Evolutionary conservation across 192 early-diverging fungal genomes (phyloP), one percentile per base, ranked within the genome.

Genomic region (Entomortierella parvispora): DNA sequence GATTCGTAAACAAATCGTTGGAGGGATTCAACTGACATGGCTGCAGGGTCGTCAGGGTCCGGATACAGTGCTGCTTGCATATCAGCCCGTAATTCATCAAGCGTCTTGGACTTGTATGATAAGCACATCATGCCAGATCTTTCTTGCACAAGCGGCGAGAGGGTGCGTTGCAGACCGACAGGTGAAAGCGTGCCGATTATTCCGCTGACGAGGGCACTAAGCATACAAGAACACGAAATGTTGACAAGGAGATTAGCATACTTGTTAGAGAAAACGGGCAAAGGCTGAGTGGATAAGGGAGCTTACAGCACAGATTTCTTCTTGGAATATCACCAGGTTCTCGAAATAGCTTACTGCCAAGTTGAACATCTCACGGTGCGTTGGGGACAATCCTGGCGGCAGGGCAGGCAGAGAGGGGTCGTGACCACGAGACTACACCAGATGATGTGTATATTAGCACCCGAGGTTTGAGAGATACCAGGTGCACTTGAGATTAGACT

Each of bases 251-350:
- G n/a, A 33, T 61, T 50, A 20, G n/a, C n/a, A 61, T 31, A n/a
- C 26, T 49, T 31, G 31, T 46, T 50, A 45, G 32, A 58, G 28
- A 46, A 62, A 40, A 5, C 12, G 37, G 37, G 47, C 47, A 23
- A 0, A 53, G 23, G 49, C 23, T 37, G 46, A 34, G 59, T 37
- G 37, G 12, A 12, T 40, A 12, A 40, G 7, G 5, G 37, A 40
- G 43, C 49, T 63, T 63, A 63, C 62, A 52, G 43, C 1, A 44
- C 50, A 42, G 49, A 25, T 63, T 63, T 63, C 48, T 63, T 63
- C 42, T 25, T 53, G 62, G 34, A 43, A 63, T 15, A 52, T 63
- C 62, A 28, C 62, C 62, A 18, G 62, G 62, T 2, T 31, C 37
- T 18, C 10, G 34, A 14, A 63, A 53, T 18, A 50, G 48, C n/a